Percentiles rank a stretch among this genome's conserved stretches.
Evolutionary conservation across 1,284 basidiomycete genomes (phyloP).

Genomic region (Afroboletus lepidellus): DNA sequence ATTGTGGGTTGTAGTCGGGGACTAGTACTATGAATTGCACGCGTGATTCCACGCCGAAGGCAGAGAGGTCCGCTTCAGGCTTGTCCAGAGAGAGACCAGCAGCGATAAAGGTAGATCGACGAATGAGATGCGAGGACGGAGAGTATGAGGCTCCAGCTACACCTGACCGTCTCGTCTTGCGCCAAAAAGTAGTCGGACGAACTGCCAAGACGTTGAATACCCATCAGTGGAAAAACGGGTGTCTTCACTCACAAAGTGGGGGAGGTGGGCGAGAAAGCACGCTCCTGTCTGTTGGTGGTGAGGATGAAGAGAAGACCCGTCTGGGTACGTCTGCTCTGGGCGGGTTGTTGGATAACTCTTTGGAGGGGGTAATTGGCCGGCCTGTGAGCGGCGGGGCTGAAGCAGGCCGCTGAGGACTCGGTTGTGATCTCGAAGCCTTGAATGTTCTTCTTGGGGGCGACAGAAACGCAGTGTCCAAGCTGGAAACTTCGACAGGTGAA

Average conservation of each 20-base stretch:
- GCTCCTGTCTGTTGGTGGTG: conserved; percentile 33
- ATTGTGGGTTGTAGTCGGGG: conserved; percentile 31
- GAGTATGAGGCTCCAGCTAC: conserved; percentile 66
- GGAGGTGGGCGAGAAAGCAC: conserved; percentile 57
- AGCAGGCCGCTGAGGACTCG: conserved; percentile 19
- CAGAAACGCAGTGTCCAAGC: conserved; percentile 35
- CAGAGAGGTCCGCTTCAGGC: conserved; percentile 63
- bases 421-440: conserved; percentile 20
- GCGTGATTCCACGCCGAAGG: conserved; percentile 64
- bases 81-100: conserved; percentile 63
- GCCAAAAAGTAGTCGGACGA: conserved; percentile 73
- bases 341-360: conserved; percentile 1
- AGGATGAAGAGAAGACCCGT: conserved; percentile 29
- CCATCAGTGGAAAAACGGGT: background rate
- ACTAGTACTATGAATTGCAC: conserved; percentile 41
- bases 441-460: conserved; percentile 51
- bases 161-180: conserved; percentile 62
- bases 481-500: conserved; percentile 29
- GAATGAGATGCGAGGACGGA: conserved; percentile 63
- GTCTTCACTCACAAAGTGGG: conserved; percentile 52
- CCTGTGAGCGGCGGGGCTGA: conserved; percentile 29
- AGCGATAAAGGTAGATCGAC: conserved; percentile 70
- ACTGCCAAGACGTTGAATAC: conserved; percentile 30
- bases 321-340: conserved; percentile 22
- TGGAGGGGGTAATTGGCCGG: background rate